Conservation (phyloP, 2,329 filamentous ascomycete genomes). For the Aspergillus costaricaensis region DNA sequence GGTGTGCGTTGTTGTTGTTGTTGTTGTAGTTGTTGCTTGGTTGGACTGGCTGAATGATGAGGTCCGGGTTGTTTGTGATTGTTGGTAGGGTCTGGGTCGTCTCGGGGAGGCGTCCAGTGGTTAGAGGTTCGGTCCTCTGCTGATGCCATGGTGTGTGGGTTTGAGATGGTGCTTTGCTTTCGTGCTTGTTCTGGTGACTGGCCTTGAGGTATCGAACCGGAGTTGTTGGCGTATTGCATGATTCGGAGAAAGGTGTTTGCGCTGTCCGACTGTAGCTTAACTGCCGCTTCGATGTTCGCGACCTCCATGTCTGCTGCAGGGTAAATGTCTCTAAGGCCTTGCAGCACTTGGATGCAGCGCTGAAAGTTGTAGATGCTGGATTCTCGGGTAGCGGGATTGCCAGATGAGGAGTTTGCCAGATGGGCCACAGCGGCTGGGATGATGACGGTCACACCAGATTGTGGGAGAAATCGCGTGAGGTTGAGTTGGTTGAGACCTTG, state of each 20-base stretch:
- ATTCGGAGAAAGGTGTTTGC: slow-evolving; percentile 35
- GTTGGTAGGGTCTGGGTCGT: slow-evolving; percentile 4
- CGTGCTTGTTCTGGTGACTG: slow-evolving; percentile 4
- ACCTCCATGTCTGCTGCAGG: slow-evolving; percentile 76
- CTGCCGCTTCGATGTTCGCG: slow-evolving; percentile 38
- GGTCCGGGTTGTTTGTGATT: neutral
- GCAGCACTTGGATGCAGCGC: slow-evolving; percentile 82
- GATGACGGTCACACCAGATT: slow-evolving; percentile 81
- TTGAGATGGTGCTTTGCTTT: slow-evolving; percentile 22
- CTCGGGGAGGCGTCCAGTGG: slow-evolving; percentile 15
- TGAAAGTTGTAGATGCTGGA: slow-evolving; percentile 74
- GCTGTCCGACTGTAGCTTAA: slow-evolving; percentile 32
- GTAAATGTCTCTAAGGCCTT: slow-evolving; percentile 79
- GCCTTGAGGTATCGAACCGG: slow-evolving; percentile 7
- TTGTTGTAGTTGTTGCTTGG: neutral
- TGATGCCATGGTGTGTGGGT: slow-evolving; percentile 11
- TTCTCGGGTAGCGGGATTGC: slow-evolving; percentile 67
- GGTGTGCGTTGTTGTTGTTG: neutral
- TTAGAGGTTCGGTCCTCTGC: slow-evolving; percentile 7
- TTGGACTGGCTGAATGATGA: neutral
- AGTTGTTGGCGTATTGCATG: slow-evolving; percentile 32
- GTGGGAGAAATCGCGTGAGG: slow-evolving; percentile 75
- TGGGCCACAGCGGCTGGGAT: slow-evolving; percentile 88
- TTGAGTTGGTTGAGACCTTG: slow-evolving; percentile 69
- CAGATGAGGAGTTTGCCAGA: slow-evolving; percentile 80